Base-by-base conservation (phyloP, 805 yeast species). In the Cyberlindnera maclurae region DNA sequence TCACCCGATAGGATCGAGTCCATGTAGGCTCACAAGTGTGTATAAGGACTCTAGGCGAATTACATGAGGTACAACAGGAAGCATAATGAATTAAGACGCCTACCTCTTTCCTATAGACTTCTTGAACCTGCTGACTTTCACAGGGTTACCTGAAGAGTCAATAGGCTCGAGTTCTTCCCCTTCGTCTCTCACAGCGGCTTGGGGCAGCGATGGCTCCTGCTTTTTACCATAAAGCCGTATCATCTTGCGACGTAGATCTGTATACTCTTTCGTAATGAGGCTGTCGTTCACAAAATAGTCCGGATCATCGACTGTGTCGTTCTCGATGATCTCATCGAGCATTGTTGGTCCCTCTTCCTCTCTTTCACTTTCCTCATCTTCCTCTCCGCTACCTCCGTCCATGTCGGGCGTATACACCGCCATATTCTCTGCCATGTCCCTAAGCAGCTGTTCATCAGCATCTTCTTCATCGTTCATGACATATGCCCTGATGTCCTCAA, bases 81-180 rank as follows among this genome's bases (percentile, higher is more conserved):
- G 24, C 24, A 20, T 20, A 8, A 20, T 20, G 24, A 20, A 8
- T 20, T 8, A 20, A 20, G 8, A 20, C n/a, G n/a, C 15, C 13
- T 12, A 22, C 10, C 13, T 12, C 27, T 31, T 31, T 12, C 31
- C 31, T 12, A 37, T 26, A 11, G 26, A 27, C 10, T 84, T 75
- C 51, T 68, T 82, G 58, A 86, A 86, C 37, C 87, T 64, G 52
- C 94, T 83, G 1, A 74, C 62, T 42, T 67, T 77, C 7, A 73
- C 55, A 0, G 78, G 77, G 39, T 75, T 70, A 0, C 86, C 86
- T 29, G 60, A 50, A 39, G 75, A 81, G 47, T 82, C 87, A 6
- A 82, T 62, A 0, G 86, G 87, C 51, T 82, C 94, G 15, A 75
- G 49, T 40, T 77, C 89, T 42, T 59, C 50, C 30, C 73, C 84